Evolutionary conservation across 129 eudicot genomes (phyloP), one percentile per base, ranked within the genome.

Genomic region (Smallanthus sonchifolius): DNA sequence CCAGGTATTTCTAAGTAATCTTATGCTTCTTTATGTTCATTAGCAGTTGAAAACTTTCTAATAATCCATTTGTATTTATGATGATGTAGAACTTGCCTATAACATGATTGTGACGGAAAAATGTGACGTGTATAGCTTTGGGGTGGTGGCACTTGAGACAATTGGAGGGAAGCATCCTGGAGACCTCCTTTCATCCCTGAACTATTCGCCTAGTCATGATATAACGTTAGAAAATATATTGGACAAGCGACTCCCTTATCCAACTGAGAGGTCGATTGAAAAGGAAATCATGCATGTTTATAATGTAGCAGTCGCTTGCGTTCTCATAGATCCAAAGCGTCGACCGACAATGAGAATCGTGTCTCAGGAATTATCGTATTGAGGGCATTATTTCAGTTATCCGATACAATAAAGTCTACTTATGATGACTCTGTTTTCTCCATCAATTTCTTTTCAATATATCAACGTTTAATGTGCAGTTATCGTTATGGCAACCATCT

Each of bases 141-240:
- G 84, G 15, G 70, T 84, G 40, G 47, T 84, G 54, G 84, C 82
- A 11, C 77, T 75, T 42, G 84, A 84, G 47, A 73, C 39, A 19
- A 68, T 84, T 3, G 72, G 57, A 83, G 87, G 82, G 35, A 80
- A 59, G 66, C 87, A 84, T 47, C 85, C 87, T 34, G 74, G 79
- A 72, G 85, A 77, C 17, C 65, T 65, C 6, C 14, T 75, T 32
- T 49, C 79, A 4, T 81, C 70, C 37, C 16, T 65, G 5, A 52
- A 44, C 35, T 20, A 59, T 52, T 20, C 54, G 4, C 13, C 65
- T 15, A 4, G 55, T 48, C 56, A 28, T 47, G 72, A 55, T 30
- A 52, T 35, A 48, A 4, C n/a, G 9, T 7, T 70, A 48, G 81
- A 4, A 19, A 63, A 36, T 45, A 44, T 79, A 42, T 6, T 83